Conservation (phyloP, 2,329 filamentous ascomycete species). For the Orbilia quercus region DNA sequence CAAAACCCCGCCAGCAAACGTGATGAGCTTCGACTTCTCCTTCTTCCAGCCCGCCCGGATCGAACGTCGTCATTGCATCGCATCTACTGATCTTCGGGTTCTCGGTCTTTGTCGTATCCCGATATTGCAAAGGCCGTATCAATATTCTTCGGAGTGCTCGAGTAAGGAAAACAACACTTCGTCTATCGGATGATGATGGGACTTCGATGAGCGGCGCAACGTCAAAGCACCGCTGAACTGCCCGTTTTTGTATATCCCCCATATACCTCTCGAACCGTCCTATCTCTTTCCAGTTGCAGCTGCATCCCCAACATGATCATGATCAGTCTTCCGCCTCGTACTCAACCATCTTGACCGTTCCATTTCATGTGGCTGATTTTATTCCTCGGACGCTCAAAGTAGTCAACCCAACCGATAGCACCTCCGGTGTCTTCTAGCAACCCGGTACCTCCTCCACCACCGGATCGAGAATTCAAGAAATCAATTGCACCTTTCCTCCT, state of each 20-base stretch:
- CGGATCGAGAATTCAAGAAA: not conserved
- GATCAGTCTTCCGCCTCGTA: no score
- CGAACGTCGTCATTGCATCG: not conserved
- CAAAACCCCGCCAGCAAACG: conserved; percentile 8
- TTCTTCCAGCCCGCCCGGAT: not conserved
- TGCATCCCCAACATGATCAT: not conserved
- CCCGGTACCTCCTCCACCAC: not conserved
- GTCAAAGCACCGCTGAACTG: conserved; percentile 11
- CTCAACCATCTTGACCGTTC: no score
- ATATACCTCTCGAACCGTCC: no score
- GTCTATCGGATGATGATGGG: conserved; percentile 27
- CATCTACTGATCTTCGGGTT: no score
- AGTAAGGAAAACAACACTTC: not conserved
- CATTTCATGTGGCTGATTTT: not conserved
- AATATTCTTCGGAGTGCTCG: not conserved
- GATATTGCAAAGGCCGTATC: not conserved
- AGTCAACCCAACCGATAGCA: conserved; percentile 14
- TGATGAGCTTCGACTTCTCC: not conserved
- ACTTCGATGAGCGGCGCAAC: conserved; percentile 26
- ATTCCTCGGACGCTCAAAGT: not conserved
- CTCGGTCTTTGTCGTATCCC: not conserved
- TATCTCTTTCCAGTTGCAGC: not conserved
- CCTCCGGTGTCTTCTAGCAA: not conserved
- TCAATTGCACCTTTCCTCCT: not conserved
- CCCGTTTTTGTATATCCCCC: conserved; percentile 14